Percentiles rank a stretch among this genome's conserved stretches.
Evolutionary conservation across 1,284 basidiomycete species (phyloP).

Genomic region (Leccinum pachyderme): DNA sequence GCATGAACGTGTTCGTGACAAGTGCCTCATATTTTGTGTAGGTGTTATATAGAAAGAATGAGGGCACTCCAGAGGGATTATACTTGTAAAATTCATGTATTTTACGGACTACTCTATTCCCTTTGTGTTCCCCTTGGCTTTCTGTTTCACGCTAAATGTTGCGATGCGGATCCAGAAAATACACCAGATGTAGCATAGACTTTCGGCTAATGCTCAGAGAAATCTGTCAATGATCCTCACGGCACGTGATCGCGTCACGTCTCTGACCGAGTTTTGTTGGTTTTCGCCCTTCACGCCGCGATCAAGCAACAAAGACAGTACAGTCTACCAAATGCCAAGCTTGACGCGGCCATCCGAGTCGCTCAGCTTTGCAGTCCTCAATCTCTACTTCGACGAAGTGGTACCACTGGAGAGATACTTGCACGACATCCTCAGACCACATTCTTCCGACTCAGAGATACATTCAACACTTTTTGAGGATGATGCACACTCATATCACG

Average conservation of each 20-base stretch:
- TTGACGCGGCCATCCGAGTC: background rate
- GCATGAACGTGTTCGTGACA: slow-evolving; percentile 7
- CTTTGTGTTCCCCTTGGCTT: background rate
- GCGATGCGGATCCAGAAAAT: background rate
- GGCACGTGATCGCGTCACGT: too few species aligned
- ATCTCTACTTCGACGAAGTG: slow-evolving; percentile 41
- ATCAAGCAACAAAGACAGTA: background rate
- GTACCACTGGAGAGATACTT: slow-evolving; percentile 45
- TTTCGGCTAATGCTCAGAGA: background rate
- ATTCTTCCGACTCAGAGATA: background rate
- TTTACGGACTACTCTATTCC: slow-evolving; percentile 1
- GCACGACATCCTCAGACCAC: slow-evolving; percentile 30
- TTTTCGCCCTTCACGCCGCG: background rate
- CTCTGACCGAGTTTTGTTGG: too few species aligned
- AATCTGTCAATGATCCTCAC: too few species aligned
- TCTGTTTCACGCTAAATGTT: background rate
- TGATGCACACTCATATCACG: slow-evolving; percentile 39
- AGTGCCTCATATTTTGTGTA: slow-evolving; percentile 32
- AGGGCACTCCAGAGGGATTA: slow-evolving; percentile 85
- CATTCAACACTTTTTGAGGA: slow-evolving; percentile 21
- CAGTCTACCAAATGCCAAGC: slow-evolving; percentile 7
- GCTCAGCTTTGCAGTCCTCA: slow-evolving; percentile 24
- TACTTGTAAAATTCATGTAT: slow-evolving; percentile 53
- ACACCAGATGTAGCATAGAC: background rate
- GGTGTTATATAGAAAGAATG: slow-evolving; percentile 91